Evolutionary conservation across 768 basidiomycete species (phyloP), one percentile per base, ranked within the genome.

Genomic region (Tephrocybe rancida): DNA sequence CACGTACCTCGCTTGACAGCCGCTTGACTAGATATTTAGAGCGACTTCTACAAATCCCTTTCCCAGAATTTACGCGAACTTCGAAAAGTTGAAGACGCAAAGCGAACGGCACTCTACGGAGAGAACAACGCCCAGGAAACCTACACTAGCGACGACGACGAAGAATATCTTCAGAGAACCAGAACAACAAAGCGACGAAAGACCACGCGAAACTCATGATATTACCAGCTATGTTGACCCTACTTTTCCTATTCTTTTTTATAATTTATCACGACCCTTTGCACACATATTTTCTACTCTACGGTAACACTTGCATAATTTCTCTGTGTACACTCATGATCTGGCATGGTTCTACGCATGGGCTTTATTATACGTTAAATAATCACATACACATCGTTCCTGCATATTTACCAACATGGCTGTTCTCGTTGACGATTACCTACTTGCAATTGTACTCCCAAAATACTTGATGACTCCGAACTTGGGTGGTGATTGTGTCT

Each of bases 21-120:
- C 13, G n/a, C n/a, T 25, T 24, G 10, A 27, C 19, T 42, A 16
- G 42, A 5, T 25, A 35, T 19, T 44, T 29, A 91, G 89, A 86
- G 73, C 60, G 86, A 88, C 25, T 91, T 91, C 61, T 74, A 86
- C 61, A 88, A 81, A 64, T 81, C 83, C 3, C 69, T 91, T 44
- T 71, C 77, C 9, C 50, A 69, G n/a, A 77, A 82, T 54, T 73
- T 91, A 43, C 81, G 85, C 16, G 71, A 76, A 25, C 66, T 91
- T 54, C 86, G 87, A 29, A 85, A 83, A 64, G 60, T 78, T 10
- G 87, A 87, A 61, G 70, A 73, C 44, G 77, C 79, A 44, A 77
- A 80, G 56, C 79, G 80, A 21, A 42, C 67, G 32, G 63, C 68
- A 37, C 60, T 66, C 44, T 67, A 66, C 44, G 64, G 62, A 43